Evolutionary conservation across 306 rosid species (phyloP), one percentile per base, ranked within the genome.

Genomic region (Cicer bijugum): DNA sequence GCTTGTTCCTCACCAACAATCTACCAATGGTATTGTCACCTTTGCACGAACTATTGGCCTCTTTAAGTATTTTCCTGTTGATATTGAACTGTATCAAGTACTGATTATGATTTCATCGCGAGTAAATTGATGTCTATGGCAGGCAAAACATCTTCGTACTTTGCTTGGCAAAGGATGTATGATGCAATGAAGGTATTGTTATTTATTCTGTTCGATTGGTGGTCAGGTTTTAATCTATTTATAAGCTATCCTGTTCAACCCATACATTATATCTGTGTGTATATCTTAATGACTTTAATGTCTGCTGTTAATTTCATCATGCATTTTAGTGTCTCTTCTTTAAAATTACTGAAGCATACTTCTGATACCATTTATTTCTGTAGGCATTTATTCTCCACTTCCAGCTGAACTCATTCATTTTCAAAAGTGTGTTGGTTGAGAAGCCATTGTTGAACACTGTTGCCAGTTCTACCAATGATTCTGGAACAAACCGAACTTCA

Each of bases 351-450:
- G 53, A 57, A 53, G 44, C 45, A 35, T 56, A 51, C 43, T 56
- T 77, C 71, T 81, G 68, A 83, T 73, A 40, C 69, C 50, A 15
- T 55, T 74, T 84, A 19, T 69, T 33, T 85, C 14, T 81, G 75
- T 81, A 92, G 97, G 89, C 78, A 59, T 88, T 88, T 78, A 67
- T 89, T 77, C 92, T 92, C 72, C 87, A 88, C 78, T 82, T 82
- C 79, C 96, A 85, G 80, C 85, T 92, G 74, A 88, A 80, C 83
- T 75, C 88, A 44, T 80, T 76, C 51, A 84, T 92, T 78, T 71
- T 57, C 23, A 74, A 78, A 46, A 90, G 87, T 72, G 78, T 74
- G 44, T 81, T 84, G 78, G 71, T 68, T 78, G 89, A 89, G 69
- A 74, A 85, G 58, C 86, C 86, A 37, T 46, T 66, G 72, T 74